Percentiles rank a stretch among this genome's conserved stretches.
These are phyloP conservation scores for Pseudevernia furfuracea DNA, from an alignment of 495 filamentous ascomycete species.

Conservation along the genomic window DNA sequence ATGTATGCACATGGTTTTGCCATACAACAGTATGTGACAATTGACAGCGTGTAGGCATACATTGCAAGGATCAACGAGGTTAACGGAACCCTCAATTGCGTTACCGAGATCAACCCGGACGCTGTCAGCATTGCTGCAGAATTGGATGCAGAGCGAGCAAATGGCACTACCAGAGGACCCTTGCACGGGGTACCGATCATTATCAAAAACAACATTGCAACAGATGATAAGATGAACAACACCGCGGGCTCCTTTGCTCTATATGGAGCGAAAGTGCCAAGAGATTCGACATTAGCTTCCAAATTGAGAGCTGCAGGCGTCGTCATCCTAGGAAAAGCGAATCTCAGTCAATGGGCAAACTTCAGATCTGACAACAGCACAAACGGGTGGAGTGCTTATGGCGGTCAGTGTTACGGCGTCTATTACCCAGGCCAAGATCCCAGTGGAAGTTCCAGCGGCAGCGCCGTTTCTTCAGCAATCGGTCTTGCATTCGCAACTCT, in stretches of 20 bases:
- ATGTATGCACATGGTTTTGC: conserved; percentile 27
- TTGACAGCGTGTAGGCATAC: conserved; percentile 37
- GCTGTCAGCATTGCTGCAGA: conserved; percentile 42
- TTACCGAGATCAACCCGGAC: conserved; percentile 54
- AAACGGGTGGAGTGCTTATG: conserved; percentile 50
- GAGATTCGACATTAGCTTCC: conserved; percentile 40
- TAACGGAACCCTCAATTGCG: conserved; percentile 42
- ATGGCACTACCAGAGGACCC: conserved; percentile 30
- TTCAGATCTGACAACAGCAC: conserved; percentile 41
- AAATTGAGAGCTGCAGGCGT: conserved; percentile 45
- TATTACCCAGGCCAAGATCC: conserved; percentile 48
- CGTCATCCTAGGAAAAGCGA: conserved; percentile 50
- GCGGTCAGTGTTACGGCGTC: conserved; percentile 39
- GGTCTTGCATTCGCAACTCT: conserved; percentile 44
- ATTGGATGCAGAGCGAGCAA: conserved; percentile 45
- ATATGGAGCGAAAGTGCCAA: conserved; percentile 40
- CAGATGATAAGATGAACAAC: conserved; percentile 56
- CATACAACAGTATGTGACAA: not conserved
- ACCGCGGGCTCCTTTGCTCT: conserved; percentile 54
- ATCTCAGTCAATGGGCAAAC: conserved; percentile 50
- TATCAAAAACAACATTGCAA: conserved; percentile 63
- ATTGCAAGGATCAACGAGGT: conserved; percentile 45
- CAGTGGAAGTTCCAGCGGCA: conserved; percentile 47
- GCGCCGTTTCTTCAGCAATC: conserved; percentile 42
- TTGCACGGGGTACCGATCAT: conserved; percentile 62